phyloP scores from a whole-genome alignment of 148 eudicot genomes.

The Rhododendron williamsianum region DNA sequence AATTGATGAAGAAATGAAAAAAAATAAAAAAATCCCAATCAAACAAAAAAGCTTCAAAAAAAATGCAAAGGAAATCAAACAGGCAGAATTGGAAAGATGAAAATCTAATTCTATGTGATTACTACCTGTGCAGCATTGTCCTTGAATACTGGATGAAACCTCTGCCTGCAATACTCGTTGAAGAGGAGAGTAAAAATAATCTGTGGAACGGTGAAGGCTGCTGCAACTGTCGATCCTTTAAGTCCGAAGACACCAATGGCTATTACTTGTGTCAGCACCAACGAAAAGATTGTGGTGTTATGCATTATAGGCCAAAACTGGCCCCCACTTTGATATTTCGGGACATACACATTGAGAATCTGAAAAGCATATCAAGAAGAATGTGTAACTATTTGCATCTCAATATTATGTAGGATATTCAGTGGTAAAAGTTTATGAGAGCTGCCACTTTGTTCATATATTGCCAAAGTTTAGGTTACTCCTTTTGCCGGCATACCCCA shows the following conservation, averaged over 20 bases:
- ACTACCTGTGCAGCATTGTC: constrained; percentile 71
- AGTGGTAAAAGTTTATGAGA: not conserved
- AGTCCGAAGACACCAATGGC: constrained; percentile 53
- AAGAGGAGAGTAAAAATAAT: constrained; percentile 60
- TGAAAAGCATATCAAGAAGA: constrained; percentile 28
- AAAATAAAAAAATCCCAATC: not conserved
- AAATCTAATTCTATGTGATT: not conserved
- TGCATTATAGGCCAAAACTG: constrained; percentile 81
- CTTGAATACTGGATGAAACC: constrained; percentile 59
- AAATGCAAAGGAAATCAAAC: not conserved
- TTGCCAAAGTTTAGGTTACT: not conserved
- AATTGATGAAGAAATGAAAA: not conserved
- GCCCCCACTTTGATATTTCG: constrained; percentile 78
- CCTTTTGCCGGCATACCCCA: not conserved
- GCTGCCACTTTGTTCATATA: not conserved
- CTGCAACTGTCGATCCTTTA: constrained; percentile 48
- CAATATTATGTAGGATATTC: not conserved
- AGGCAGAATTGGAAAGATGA: not conserved
- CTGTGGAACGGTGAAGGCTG: constrained; percentile 53
- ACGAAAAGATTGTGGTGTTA: constrained; percentile 59
- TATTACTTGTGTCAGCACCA: constrained; percentile 68
- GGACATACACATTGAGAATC: constrained; percentile 83
- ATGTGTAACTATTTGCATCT: not conserved
- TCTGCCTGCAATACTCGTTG: constrained; percentile 67
- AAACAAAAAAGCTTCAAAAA: not conserved